These are phyloP conservation scores for Ramaria rubella DNA, from an alignment of 768 basidiomycete species.

Conservation along the genomic window DNA sequence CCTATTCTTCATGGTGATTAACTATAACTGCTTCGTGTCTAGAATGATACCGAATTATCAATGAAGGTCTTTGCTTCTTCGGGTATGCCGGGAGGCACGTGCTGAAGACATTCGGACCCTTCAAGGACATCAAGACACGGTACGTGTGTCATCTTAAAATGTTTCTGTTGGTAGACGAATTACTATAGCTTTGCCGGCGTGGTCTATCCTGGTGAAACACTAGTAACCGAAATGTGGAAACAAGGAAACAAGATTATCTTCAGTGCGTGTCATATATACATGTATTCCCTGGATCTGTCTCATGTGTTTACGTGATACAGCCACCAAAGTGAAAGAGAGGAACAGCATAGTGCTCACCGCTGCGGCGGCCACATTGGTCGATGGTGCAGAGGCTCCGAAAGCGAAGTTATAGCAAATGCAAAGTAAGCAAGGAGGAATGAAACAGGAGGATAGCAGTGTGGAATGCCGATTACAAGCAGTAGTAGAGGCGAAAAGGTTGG, in stretches of 20 bases:
- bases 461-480: not conserved
- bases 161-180: too few relatives aligned
- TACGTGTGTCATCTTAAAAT: slow-evolving; percentile 28
- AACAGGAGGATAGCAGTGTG: too few relatives aligned
- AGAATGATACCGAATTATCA: not conserved
- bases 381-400: slow-evolving; percentile 38
- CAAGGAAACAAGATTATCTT: slow-evolving; percentile 88
- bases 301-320: slow-evolving; percentile 33
- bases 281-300: not conserved
- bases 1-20: slow-evolving; percentile 69
- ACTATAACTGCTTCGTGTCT: not conserved
- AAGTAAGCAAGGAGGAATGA: too few relatives aligned
- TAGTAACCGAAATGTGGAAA: slow-evolving; percentile 98
- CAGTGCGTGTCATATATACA: slow-evolving; percentile 45
- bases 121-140: slow-evolving; percentile 93
- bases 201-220: slow-evolving; percentile 92
- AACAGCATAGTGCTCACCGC: slow-evolving; percentile 62
- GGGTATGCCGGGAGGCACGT: slow-evolving; percentile 93
- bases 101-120: slow-evolving; percentile 76
- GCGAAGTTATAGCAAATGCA: slow-evolving; percentile 55
- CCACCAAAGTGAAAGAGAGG: slow-evolving; percentile 83
- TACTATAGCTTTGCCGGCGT: slow-evolving; percentile 85
- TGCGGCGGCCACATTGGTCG: slow-evolving; percentile 70
- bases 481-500: too few relatives aligned
- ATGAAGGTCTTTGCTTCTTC: slow-evolving; percentile 75